Percentiles rank a stretch among this genome's conserved stretches.
Evolutionary conservation across 768 basidiomycete genomes (phyloP).

Genomic region (Tricholoma furcatifolium): DNA sequence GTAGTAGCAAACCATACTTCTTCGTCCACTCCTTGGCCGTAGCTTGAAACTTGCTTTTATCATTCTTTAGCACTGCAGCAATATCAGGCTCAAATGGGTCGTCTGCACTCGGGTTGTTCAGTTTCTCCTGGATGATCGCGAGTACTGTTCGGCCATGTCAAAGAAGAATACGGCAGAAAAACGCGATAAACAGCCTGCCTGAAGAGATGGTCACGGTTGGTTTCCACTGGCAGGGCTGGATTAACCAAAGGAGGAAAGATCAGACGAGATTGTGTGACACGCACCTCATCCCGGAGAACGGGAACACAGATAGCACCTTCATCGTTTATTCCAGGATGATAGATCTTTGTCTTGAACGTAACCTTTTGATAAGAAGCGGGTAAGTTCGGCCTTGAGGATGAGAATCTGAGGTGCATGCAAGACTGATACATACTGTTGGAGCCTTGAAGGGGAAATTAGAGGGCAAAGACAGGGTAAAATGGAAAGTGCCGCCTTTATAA

Average conservation of each 20-base stretch:
- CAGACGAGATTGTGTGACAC: background rate
- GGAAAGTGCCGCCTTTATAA: slow-evolving; percentile 80
- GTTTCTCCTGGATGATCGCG: slow-evolving; percentile 74
- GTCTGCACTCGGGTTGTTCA: slow-evolving; percentile 86
- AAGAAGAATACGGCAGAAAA: background rate
- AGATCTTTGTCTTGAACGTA: slow-evolving; percentile 81
- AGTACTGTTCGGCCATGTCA: slow-evolving; percentile 49
- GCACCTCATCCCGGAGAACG: slow-evolving; percentile 81
- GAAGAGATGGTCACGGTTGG: slow-evolving; percentile 73
- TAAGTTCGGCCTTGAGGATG: slow-evolving; percentile 8
- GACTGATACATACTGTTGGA: slow-evolving; percentile 52
- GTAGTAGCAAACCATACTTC: slow-evolving; percentile 50
- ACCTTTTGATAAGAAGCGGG: slow-evolving; percentile 46
- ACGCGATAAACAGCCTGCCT: slow-evolving; percentile 38
- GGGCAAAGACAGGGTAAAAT: slow-evolving; percentile 72
- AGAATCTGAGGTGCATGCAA: background rate
- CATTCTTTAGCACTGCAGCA: slow-evolving; percentile 80
- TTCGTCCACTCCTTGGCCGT: slow-evolving; percentile 85
- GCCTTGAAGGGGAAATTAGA: slow-evolving; percentile 87
- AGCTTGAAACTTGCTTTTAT: slow-evolving; percentile 68
- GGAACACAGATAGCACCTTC: slow-evolving; percentile 86
- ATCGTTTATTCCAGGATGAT: slow-evolving; percentile 89
- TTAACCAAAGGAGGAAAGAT: slow-evolving; percentile 4
- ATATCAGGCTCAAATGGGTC: slow-evolving; percentile 90
- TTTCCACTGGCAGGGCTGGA: slow-evolving; percentile 63